phyloP scores from a whole-genome alignment of 1,139 yeast species.

The Yamadazyma sp. region DNA sequence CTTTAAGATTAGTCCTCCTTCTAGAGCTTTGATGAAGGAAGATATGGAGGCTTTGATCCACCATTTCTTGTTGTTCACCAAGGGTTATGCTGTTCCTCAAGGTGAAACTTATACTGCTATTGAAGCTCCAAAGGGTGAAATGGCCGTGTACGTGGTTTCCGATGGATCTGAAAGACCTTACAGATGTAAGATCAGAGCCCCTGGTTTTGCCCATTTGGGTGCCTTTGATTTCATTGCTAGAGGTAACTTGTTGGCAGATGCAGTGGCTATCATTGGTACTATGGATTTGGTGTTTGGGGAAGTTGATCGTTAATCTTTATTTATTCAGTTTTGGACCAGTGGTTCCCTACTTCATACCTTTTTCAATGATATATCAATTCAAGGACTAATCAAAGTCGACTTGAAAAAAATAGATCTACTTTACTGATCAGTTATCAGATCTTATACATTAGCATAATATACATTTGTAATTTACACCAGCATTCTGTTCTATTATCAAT shows the following conservation, averaged over 20 bases:
- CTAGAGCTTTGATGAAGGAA: constrained; percentile 80
- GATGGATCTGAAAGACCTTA: constrained; percentile 91
- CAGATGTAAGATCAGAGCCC: constrained; percentile 90
- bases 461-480: constrained; percentile 7
- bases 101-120: constrained; percentile 92
- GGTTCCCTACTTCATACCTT: not conserved
- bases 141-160: constrained; percentile 87
- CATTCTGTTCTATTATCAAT: not conserved
- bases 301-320: constrained; percentile 67
- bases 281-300: constrained; percentile 96
- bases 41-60: constrained; percentile 93
- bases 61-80: constrained; percentile 83
- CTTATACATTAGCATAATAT: constrained; percentile 11
- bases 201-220: constrained; percentile 88
- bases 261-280: constrained; percentile 92
- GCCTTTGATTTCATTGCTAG: constrained; percentile 85
- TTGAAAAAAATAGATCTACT: not conserved
- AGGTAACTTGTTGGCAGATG: constrained; percentile 88
- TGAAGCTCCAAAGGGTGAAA: constrained; percentile 95
- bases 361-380: not conserved
- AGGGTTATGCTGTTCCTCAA: constrained; percentile 86
- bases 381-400: constrained; percentile 1
- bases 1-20: constrained; percentile 81
- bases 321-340: constrained; percentile 1
- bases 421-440: constrained; percentile 5